Evolutionary conservation across 768 basidiomycete species (phyloP).

Genomic region (Hydnomerulius pinastri): DNA sequence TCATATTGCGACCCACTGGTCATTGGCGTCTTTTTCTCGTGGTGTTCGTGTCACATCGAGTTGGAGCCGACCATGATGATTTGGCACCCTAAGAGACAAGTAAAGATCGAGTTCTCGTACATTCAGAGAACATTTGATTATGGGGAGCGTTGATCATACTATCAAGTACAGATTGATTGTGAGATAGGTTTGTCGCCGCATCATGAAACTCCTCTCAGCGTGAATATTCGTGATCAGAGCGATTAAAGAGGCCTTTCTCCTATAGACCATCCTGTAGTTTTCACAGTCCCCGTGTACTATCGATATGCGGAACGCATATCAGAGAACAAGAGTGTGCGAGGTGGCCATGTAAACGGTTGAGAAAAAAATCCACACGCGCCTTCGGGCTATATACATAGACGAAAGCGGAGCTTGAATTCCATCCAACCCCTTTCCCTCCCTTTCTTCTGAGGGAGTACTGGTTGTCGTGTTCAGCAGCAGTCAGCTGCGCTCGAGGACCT

Average conservation of each 20-base stretch:
- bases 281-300: slow-evolving; percentile 47
- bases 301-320: slow-evolving; percentile 63
- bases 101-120: too few relatives aligned
- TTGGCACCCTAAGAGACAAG: too few relatives aligned
- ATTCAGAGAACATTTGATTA: too few relatives aligned
- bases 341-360: slow-evolving; percentile 45
- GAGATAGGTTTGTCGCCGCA: slow-evolving; percentile 56
- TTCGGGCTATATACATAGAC: slow-evolving; percentile 13
- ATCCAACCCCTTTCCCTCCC: background rate
- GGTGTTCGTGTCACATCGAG: too few relatives aligned
- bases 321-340: slow-evolving; percentile 46
- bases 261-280: slow-evolving; percentile 50
- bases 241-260: slow-evolving; percentile 72
- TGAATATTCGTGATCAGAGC: slow-evolving; percentile 70
- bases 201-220: slow-evolving; percentile 88
- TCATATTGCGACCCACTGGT: too few relatives aligned
- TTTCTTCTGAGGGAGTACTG: background rate
- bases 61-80: too few relatives aligned
- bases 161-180: background rate
- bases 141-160: too few relatives aligned
- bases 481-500: background rate
- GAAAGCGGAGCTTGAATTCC: slow-evolving; percentile 29
- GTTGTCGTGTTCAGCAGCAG: too few relatives aligned
- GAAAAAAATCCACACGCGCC: background rate
- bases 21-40: too few relatives aligned